Evolutionary conservation across 345 rosid genomes (phyloP).

Genomic region (Aethionema arabicum): DNA sequence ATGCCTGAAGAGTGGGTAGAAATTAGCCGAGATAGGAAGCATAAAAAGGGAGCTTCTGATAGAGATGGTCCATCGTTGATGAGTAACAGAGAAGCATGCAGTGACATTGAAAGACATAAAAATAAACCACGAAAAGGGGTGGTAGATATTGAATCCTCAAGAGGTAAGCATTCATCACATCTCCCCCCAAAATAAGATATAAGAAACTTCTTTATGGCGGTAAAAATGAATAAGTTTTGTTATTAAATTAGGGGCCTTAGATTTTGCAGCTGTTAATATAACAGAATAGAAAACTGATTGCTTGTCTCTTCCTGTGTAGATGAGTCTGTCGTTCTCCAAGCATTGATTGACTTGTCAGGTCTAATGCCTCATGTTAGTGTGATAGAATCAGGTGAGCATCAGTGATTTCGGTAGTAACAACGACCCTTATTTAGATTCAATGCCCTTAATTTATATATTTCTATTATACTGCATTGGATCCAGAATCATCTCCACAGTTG

Average conservation of each 20-base stretch:
- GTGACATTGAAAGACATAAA: conserved; percentile 69
- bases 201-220: conserved; percentile 63
- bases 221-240: conserved; percentile 27
- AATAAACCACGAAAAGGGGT: conserved; percentile 36
- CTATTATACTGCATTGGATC: conserved; percentile 30
- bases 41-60: conserved; percentile 38
- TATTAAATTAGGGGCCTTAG: background rate
- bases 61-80: conserved; percentile 44
- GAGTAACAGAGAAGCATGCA: conserved; percentile 70
- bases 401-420: conserved; percentile 3
- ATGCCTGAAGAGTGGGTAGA: conserved; percentile 41
- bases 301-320: conserved; percentile 42
- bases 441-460: conserved; percentile 18
- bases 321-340: conserved; percentile 67
- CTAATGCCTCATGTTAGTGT: conserved; percentile 44
- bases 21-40: conserved; percentile 44
- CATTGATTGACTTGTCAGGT: conserved; percentile 62
- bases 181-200: conserved; percentile 42
- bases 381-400: conserved; percentile 61
- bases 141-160: conserved; percentile 40
- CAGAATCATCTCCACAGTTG: conserved; percentile 64
- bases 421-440: background rate
- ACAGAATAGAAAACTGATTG: conserved; percentile 15
- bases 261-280: background rate
- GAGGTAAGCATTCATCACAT: conserved; percentile 41